Evolutionary conservation across 2,329 filamentous ascomycete genomes (phyloP).

Genomic region (Ceratocystis alfenasii): DNA sequence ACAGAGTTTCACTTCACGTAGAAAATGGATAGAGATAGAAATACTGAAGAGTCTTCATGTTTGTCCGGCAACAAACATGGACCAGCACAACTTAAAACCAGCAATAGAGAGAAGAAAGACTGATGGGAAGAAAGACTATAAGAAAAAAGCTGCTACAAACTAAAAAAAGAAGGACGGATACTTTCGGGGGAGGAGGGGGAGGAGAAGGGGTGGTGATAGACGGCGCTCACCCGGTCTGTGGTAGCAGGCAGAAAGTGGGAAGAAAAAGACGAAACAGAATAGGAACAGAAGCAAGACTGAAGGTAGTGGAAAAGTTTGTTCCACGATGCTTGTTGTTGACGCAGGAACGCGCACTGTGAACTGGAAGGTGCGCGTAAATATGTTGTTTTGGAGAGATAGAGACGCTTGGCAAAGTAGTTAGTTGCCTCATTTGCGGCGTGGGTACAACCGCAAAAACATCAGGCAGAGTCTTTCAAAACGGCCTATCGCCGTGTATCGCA

Average conservation of each 20-base stretch:
- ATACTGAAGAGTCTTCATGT: conserved; percentile 16
- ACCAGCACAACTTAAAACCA: neutral
- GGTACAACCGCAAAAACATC: neutral
- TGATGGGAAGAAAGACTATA: neutral
- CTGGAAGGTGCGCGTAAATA: neutral
- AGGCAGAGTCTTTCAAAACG: neutral
- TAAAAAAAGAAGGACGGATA: neutral
- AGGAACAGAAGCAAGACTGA: neutral
- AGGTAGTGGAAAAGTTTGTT: neutral
- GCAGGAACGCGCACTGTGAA: neutral
- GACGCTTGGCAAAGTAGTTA: neutral
- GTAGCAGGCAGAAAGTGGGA: neutral
- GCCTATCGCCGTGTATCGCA: too few species aligned
- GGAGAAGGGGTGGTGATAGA: neutral
- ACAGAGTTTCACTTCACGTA: conserved; percentile 4
- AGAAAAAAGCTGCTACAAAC: neutral
- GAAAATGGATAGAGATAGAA: neutral
- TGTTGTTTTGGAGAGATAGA: too few species aligned
- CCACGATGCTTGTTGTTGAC: neutral
- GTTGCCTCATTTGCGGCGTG: neutral
- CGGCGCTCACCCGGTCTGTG: neutral
- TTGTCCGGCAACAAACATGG: conserved; percentile 3
- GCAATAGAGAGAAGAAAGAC: neutral
- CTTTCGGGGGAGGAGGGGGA: neutral
- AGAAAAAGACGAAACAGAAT: neutral